Base-by-base conservation (phyloP, 2,329 filamentous ascomycete genomes). In the Pseudocercospora fuligena region DNA sequence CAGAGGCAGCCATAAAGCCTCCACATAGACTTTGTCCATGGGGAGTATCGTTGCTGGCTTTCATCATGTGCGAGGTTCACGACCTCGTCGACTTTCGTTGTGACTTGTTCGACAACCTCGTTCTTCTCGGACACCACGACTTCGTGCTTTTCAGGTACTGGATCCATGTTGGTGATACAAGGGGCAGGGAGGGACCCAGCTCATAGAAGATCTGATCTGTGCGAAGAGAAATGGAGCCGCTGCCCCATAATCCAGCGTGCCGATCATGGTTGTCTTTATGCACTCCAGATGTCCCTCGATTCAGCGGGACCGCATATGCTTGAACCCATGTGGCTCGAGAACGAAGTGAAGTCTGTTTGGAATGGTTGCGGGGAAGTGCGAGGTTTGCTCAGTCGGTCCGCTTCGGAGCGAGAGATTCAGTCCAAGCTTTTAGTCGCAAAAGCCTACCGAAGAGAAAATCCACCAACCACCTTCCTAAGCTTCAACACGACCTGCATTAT, bases 21-120 rank as follows among this genome's bases (percentile, higher is more conserved):
- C 60, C 60, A 61, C 60, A 61, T 61, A n/a, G 60, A 51, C 60
- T 25, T 19, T 2, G 60, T 61, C 60, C 60, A 61, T 16, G 60
- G 60, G n/a, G 60, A 61, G 47, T 61, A 61, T 51, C 27, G 60
- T 14, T 49, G 43, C 25, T 51, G 47, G 19, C 29, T 43, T n/a
- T 61, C 60, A 53, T 61, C 27, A n/a, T 61, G 60, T 2, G 29
- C 60, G 14, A 61, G 40, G 43, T 53, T 51, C 9, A 61, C 60
- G n/a, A 53, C 43, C 43, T 61, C 60, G 11, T 51, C 60, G 25
- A 61, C 47, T 21, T 61, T 60, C 36, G 58, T 60, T 11, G 36
- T 60, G 23, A 60, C 60, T 29, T 49, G 43, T 27, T 43, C 60
- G 29, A 61, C 60, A 12, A 61, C 46, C 40, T 61, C 23, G n/a